Evolutionary conservation across 2,329 filamentous ascomycete genomes (phyloP).

Genomic region (Neofusicoccum ribis): DNA sequence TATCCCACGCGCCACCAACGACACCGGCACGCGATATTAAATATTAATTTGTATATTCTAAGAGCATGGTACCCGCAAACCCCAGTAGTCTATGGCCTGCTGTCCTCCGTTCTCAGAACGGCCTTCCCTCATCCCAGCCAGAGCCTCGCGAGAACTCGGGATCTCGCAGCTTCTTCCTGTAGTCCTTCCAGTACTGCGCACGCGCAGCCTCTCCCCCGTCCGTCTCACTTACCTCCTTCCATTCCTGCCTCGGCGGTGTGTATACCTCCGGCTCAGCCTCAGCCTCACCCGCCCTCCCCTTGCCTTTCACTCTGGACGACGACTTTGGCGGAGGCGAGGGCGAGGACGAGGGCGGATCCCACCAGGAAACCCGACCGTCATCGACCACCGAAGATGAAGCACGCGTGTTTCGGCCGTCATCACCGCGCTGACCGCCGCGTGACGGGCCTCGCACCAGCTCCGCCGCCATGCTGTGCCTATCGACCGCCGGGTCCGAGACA

Average conservation of each 20-base stretch:
- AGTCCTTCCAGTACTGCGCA: background rate
- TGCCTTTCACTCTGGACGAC: background rate
- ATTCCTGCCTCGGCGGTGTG: background rate
- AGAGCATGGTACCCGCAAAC: no score
- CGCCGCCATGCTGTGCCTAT: background rate
- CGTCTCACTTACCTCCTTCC: background rate
- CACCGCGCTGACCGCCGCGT: background rate
- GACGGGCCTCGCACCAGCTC: background rate
- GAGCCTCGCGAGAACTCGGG: background rate
- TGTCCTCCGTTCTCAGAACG: background rate
- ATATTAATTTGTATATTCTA: no score
- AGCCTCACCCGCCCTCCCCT: no score
- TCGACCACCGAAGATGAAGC: background rate
- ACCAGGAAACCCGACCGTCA: constrained; percentile 2
- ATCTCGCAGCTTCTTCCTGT: background rate
- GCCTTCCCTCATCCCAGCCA: background rate
- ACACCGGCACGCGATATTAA: no score
- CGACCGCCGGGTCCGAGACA: background rate
- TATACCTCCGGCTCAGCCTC: background rate
- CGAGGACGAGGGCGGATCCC: background rate
- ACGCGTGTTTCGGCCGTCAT: background rate
- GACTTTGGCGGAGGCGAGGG: background rate
- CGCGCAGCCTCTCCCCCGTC: background rate
- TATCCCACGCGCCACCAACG: no score
- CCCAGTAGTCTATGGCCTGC: no score